These are phyloP conservation scores for Hirsutella thompsonii DNA, from an alignment of 2,329 filamentous ascomycete genomes.

Conservation along the genomic window DNA sequence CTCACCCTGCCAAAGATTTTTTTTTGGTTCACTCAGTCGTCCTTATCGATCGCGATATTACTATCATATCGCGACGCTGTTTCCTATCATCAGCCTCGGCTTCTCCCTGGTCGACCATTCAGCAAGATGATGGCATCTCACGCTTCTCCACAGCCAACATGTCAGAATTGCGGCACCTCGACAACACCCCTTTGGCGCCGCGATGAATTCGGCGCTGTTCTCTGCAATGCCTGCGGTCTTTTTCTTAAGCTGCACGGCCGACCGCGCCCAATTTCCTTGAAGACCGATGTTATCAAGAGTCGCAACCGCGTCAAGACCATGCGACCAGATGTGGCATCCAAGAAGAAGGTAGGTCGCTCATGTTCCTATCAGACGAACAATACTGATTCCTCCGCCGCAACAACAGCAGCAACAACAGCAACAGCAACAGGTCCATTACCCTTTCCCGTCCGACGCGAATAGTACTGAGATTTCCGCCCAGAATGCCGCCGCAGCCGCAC, in stretches of 20 bases:
- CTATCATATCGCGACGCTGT: slow-evolving; percentile 16
- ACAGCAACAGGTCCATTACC: slow-evolving; percentile 27
- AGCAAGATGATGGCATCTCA: slow-evolving; percentile 39
- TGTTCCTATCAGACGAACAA: background rate
- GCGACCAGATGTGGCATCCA: slow-evolving; percentile 63
- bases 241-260: slow-evolving; percentile 95
- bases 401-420: slow-evolving; percentile 13
- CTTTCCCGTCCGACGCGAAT: slow-evolving; percentile 34
- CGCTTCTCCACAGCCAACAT: slow-evolving; percentile 73
- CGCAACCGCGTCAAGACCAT: slow-evolving; percentile 92
- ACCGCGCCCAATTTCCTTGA: slow-evolving; percentile 85
- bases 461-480: slow-evolving; percentile 42
- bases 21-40: slow-evolving; percentile 15
- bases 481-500: slow-evolving; percentile 41
- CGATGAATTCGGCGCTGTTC: slow-evolving; percentile 87
- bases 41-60: slow-evolving; percentile 25
- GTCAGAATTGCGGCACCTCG: slow-evolving; percentile 90
- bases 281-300: slow-evolving; percentile 99
- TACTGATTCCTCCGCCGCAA: background rate
- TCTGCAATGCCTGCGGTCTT: slow-evolving; percentile 96
- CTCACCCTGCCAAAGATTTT: slow-evolving; percentile 17
- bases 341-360: slow-evolving; percentile 58
- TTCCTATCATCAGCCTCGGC: slow-evolving; percentile 11
- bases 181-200: slow-evolving; percentile 95
- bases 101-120: slow-evolving; percentile 17